phyloP scores from a whole-genome alignment of 495 filamentous ascomycete genomes.

The Neurospora cerealis region DNA sequence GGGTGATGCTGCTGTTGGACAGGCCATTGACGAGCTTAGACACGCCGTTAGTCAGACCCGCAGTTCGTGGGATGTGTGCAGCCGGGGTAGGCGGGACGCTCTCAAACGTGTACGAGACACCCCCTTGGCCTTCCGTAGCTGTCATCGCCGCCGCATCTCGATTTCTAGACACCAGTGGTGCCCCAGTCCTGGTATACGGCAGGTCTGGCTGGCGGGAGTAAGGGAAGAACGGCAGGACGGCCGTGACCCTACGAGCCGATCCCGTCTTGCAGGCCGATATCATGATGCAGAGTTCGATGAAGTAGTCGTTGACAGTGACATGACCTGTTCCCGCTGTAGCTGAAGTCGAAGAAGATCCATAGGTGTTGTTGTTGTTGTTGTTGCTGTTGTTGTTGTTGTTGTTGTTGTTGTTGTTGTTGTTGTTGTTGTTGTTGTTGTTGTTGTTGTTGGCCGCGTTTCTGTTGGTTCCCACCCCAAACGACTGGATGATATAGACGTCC shows the following conservation, averaged over 20 bases:
- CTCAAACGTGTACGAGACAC: slow-evolving; percentile 80
- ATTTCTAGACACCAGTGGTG: slow-evolving; percentile 45
- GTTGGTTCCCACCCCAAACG: slow-evolving; percentile 22
- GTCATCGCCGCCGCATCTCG: slow-evolving; percentile 32
- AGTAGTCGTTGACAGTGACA: slow-evolving; percentile 87
- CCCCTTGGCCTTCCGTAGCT: slow-evolving; percentile 42
- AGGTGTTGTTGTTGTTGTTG: background rate
- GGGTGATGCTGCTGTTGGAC: slow-evolving; percentile 33
- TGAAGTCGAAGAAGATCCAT: background rate
- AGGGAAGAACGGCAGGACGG: slow-evolving; percentile 89
- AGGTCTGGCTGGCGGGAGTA: slow-evolving; percentile 93
- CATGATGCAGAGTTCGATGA: slow-evolving; percentile 93
- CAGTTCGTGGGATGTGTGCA: slow-evolving; percentile 52
- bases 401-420: background rate
- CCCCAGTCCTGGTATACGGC: slow-evolving; percentile 89
- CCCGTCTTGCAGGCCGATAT: slow-evolving; percentile 97
- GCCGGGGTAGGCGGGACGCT: slow-evolving; percentile 79
- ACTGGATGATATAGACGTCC: slow-evolving; percentile 96
- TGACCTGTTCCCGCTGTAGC: background rate
- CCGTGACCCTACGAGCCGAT: slow-evolving; percentile 82
- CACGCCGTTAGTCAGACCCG: slow-evolving; percentile 51
- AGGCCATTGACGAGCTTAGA: slow-evolving; percentile 47
- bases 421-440: background rate
- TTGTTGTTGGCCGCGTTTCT: background rate
- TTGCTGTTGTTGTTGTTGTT: background rate